These are phyloP conservation scores for Fusarium nematophilum DNA, from an alignment of 2,329 filamentous ascomycete genomes.

Conservation along the genomic window DNA sequence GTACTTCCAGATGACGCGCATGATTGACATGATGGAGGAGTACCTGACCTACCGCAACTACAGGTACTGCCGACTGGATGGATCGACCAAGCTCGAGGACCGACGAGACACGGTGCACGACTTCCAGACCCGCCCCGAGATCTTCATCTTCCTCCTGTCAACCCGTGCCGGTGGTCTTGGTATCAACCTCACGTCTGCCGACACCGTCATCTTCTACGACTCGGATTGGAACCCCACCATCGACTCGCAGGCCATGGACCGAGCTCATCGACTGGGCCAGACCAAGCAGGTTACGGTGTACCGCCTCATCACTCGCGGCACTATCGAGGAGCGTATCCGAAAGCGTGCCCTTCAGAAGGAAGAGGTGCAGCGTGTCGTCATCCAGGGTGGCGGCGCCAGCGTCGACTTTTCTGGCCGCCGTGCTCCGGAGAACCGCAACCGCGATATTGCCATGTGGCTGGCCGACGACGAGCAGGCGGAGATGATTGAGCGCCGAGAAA, in stretches of 20 bases:
- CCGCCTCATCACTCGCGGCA: conserved; percentile 94
- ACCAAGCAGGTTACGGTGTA: conserved; percentile 97
- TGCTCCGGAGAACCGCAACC: conserved; percentile 89
- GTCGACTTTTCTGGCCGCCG: conserved; percentile 97
- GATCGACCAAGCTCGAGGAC: conserved; percentile 97
- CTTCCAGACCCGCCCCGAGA: conserved; percentile 93
- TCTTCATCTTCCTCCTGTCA: conserved; percentile 96
- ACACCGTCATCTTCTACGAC: conserved; percentile 99
- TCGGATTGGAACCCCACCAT: conserved; percentile 99
- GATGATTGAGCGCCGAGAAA: conserved; percentile 91
- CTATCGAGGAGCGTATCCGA: conserved; percentile 97
- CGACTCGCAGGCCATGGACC: conserved; percentile 98
- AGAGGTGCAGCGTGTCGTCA: conserved; percentile 97
- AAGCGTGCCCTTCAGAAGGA: conserved; percentile 98
- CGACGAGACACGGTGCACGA: conserved; percentile 95
- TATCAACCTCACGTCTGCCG: conserved; percentile 95
- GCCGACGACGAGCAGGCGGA: conserved; percentile 97
- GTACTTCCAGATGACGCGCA: conserved; percentile 99
- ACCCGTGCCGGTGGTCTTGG: conserved; percentile 97
- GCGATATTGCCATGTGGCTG: conserved; percentile 99
- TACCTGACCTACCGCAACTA: conserved; percentile 99
- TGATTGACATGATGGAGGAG: conserved; percentile 99
- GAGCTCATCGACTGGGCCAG: conserved; percentile 96
- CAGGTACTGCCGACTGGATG: conserved; percentile 96
- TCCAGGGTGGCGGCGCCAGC: conserved; percentile 87